Base-by-base conservation (phyloP, 768 basidiomycete genomes). In the Sarcomyxa edulis region DNA sequence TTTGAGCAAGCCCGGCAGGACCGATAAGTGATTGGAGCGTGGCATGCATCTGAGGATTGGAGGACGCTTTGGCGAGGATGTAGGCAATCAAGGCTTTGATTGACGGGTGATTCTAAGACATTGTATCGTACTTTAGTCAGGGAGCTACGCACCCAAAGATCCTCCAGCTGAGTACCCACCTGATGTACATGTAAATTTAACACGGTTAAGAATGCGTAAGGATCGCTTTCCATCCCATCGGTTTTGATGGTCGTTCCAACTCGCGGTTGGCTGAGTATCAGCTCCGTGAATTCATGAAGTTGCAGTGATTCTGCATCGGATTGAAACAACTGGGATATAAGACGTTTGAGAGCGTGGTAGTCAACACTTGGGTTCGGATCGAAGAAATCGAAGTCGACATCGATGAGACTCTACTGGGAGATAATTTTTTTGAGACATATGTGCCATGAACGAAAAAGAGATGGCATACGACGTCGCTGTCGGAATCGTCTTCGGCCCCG, bases 311-410 rank as follows among this genome's bases (percentile, higher is more conserved):
- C 79, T 0, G 89, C 81, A 54, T 97, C 95, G 26, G 68, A 62
- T 18, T 78, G 71, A 48, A 90, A 80, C 19, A 87, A 77, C 57
- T 89, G 86, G 1, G 54, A 53, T 10, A 85, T 57, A 2, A 90
- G 71, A 0, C 86, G 74, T 39, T 88, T 86, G 52, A 95, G 67
- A 2, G 93, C 90, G 46, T 86, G 81, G 55, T 85, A 96, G 64
- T 98, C 94, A 50, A 88, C 62, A 18, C 58, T 71, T 3, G 86
- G 78, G 48, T 87, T 83, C 5, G 89, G 80, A 57, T 89, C 83
- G 71, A 89, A 94, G 57, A 96, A 98, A 48, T 96, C 92, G 53
- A 98, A 97, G 53, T 85, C 83, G 48, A 94, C 84, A 59, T 94
- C 76, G 62, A 94, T 72, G 50, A 84, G 71, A 54, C 68, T 74